Evolutionary conservation across 352 stramenopile genomes (phyloP).

Genomic region (Globisporangium camurandrum): DNA sequence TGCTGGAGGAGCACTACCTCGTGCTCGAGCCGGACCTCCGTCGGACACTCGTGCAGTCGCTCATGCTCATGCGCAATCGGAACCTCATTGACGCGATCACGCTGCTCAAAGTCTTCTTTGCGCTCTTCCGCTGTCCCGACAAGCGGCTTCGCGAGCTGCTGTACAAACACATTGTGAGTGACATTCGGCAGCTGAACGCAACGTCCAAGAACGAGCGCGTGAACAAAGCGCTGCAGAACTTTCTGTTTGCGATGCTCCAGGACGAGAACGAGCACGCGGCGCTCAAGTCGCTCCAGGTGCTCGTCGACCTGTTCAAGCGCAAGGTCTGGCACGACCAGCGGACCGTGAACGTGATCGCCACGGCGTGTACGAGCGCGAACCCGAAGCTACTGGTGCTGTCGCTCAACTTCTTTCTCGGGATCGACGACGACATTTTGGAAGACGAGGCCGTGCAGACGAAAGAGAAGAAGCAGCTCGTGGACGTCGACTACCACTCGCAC

Average conservation of each 20-base stretch:
- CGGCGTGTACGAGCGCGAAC: conserved; percentile 84
- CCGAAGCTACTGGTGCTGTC: conserved; percentile 85
- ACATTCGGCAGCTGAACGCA: conserved; percentile 85
- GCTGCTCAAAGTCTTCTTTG: conserved; percentile 95
- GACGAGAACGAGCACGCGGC: conserved; percentile 81
- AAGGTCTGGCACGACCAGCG: conserved; percentile 96
- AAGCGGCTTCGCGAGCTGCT: conserved; percentile 93
- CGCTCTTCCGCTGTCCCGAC: conserved; percentile 94
- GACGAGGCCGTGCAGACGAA: conserved; percentile 92
- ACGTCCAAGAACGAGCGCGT: conserved; percentile 94
- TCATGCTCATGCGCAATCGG: conserved; percentile 96
- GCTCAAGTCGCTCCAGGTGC: conserved; percentile 88
- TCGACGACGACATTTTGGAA: conserved; percentile 95
- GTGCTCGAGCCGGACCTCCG: conserved; percentile 89
- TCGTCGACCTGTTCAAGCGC: conserved; percentile 95
- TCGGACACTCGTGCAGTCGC: conserved; percentile 91
- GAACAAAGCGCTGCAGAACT: conserved; percentile 93
- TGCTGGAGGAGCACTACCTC: conserved; percentile 88
- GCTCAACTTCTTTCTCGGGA: conserved; percentile 98
- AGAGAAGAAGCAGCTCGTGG: conserved; percentile 71
- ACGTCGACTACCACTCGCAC: conserved; percentile 92
- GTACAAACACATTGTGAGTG: conserved; percentile 95
- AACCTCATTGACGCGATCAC: conserved; percentile 87
- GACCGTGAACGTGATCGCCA: conserved; percentile 96
- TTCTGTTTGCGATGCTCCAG: conserved; percentile 93